phyloP scores from a whole-genome alignment of 148 eudicot species.

The Oxyria digyna region DNA sequence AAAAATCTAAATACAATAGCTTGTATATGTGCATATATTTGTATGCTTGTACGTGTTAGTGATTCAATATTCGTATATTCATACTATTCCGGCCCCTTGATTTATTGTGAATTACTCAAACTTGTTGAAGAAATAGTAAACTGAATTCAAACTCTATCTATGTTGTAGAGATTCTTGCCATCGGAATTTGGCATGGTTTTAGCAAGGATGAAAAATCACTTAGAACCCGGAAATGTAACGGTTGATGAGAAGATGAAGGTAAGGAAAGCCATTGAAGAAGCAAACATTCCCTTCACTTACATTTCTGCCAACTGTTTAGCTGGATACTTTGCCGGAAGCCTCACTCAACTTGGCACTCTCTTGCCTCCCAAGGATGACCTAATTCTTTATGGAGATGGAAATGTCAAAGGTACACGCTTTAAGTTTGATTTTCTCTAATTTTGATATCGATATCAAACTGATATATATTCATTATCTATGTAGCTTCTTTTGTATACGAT shows the following conservation, averaged over 20 bases:
- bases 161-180: slow-evolving; percentile 69
- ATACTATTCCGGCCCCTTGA: too few relatives aligned
- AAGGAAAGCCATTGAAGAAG: slow-evolving; percentile 59
- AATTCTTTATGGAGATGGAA: slow-evolving; percentile 50
- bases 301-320: slow-evolving; percentile 52
- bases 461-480: too few relatives aligned
- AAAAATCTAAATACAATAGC: too few relatives aligned
- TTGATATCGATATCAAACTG: too few relatives aligned
- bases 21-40: too few relatives aligned
- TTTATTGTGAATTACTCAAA: too few relatives aligned
- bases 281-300: slow-evolving; percentile 57
- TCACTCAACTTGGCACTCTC: slow-evolving; percentile 37
- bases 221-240: slow-evolving; percentile 54
- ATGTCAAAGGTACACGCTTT: too few relatives aligned
- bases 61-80: too few relatives aligned
- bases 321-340: slow-evolving; percentile 51
- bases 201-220: slow-evolving; percentile 43
- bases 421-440: too few relatives aligned
- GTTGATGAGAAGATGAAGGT: slow-evolving; percentile 63
- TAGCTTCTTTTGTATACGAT: slow-evolving; percentile 14
- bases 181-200: slow-evolving; percentile 75
- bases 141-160: too few relatives aligned
- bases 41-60: too few relatives aligned
- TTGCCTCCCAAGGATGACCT: slow-evolving; percentile 45
- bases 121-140: too few relatives aligned